Evolutionary conservation across 1,284 basidiomycete species (phyloP), one percentile per base, ranked within the genome.

Genomic region (Tausonia pullulans): DNA sequence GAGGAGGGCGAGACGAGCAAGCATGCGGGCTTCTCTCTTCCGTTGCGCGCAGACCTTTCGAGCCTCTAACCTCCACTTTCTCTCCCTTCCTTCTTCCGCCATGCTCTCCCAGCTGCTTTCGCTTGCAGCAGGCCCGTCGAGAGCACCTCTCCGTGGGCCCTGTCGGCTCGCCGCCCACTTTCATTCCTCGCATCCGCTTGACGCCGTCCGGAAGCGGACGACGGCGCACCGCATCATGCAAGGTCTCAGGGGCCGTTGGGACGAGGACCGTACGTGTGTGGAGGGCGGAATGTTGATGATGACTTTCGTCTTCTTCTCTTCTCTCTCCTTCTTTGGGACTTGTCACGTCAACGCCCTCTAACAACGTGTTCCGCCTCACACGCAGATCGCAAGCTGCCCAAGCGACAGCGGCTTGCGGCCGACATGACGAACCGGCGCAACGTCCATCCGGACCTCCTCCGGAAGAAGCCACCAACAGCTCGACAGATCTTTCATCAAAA

Each of bases 191-290:
- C 50, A 43, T 8, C 10, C 48, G 50, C 48, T 14, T 44, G n/a
- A 46, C 3, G 46, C 16, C 6, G 4, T 53, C 13, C 51, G 41
- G 27, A 57, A 58, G 49, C 11, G 16, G 5, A 61, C 64, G 43
- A 61, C 59, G 14, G 60, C 39, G 16, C 54, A 46, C 50, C 58
- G 58, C 40, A 45, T 65, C 27, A 61, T 65, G n/a, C 60, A 57
- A 13, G 60, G 60, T 13, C 52, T 65, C 55, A 57, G 44, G 51
- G 60, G 60, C 3, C 44, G 43, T 41, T 6, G 45, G 5, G 46
- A 58, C 60, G 14, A 39, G 10, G 8, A 57, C 13, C 60, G 64
- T 65, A 16, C 45, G 64, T 54, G 0, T 27, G 27, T 27, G 27
- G 27, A 27, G 27, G 27, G 27, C 3, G n/a, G 39, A 5, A n/a